Evolutionary conservation across 1,139 yeast genomes (phyloP), one percentile per base, ranked within the genome.

Genomic region (Suhomyces bribrorum): DNA sequence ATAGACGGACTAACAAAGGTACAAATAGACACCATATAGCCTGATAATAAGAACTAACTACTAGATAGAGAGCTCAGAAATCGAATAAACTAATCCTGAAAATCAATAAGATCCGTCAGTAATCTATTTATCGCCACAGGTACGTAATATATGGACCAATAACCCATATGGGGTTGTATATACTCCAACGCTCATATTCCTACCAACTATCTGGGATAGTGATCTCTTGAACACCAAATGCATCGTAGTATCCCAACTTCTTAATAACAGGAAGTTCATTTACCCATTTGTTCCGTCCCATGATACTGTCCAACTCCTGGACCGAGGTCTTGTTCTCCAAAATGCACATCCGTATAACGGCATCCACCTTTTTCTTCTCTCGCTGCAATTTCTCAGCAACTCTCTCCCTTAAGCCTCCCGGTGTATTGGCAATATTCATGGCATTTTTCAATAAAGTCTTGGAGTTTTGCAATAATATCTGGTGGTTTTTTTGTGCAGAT

Each of bases 351-450:
- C 83, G 53, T 20, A 66, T 49, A 1, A 66, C 69, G 1, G 81
- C 75, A 45, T 76, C 81, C 6, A 64, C 56, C 48, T 68, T 65
- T 34, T 65, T 56, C 52, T 70, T 71, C 26, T 66, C 65, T 33
- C 82, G 56, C 11, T 56, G 55, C 6, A 66, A 45, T 44, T 73
- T 76, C 34, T 75, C 82, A 12, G 59, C 54, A 0, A 58, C 62
- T 14, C 69, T 59, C 48, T 78, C 83, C 36, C 81, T 54, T 27
- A 78, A 53, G 0, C 83, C 83, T 0, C 81, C 82, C 3, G 69
- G 53, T 12, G 64, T 54, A 37, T 70, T 69, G 2, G 82, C 68
- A 23, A 65, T 52, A n/a, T 62, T 67, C 60, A 73, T 57, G 23
- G 80, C 77, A 47, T 66, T 75, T 41, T 70, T 75, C 25, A 76